Base-by-base conservation (phyloP, 177 flowering plant genomes). In the Vitis hybrid region DNA sequence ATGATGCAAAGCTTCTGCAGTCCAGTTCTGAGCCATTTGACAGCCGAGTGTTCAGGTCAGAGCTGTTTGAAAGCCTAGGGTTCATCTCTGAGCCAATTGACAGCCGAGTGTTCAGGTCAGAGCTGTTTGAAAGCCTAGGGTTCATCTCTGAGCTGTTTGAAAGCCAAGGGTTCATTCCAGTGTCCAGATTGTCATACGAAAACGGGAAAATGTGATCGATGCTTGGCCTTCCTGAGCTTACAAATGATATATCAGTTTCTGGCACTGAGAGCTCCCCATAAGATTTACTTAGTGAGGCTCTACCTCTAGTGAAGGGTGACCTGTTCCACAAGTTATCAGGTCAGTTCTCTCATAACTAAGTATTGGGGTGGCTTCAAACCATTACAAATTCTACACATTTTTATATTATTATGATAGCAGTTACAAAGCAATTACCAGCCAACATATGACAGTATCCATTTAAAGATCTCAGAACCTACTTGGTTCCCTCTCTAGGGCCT, bases 161-260 rank as follows among this genome's bases (percentile, higher is more conserved):
- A 26, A 22, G 21, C 26, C 75, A 62, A 31, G 67, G 49, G 7
- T 65, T 9, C 51, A 19, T 29, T 61, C 72, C 74, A 22, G 33
- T 1, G 5, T 81, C 81, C 21, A 65, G 1, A 59, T 14, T 18
- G 15, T 83, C 83, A 65, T 49, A 75, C 51, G 56, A 19, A 21
- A 82, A 65, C n/a, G 83, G 75, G 51, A 69, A 71, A 59, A 65
- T 26, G 4, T 64, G 75, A 29, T 84, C 87, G 2, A 52, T 48
- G 64, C 87, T 84, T 31, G 81, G 75, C 62, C 86, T 75, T 22
- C 78, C 81, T 31, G 74, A 74, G 69, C 86, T 81, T 19, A 81
- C 83, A 58, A 75, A 84, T 19, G 87, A 84, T 75, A 81, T 81
- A 68, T 84, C 87, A 4, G 71, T 51, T 1, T 84, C 87, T 16